These are phyloP conservation scores for Edhazardia aedis DNA, from an alignment of 371 early-diverging fungal genomes.

Conservation along the genomic window DNA sequence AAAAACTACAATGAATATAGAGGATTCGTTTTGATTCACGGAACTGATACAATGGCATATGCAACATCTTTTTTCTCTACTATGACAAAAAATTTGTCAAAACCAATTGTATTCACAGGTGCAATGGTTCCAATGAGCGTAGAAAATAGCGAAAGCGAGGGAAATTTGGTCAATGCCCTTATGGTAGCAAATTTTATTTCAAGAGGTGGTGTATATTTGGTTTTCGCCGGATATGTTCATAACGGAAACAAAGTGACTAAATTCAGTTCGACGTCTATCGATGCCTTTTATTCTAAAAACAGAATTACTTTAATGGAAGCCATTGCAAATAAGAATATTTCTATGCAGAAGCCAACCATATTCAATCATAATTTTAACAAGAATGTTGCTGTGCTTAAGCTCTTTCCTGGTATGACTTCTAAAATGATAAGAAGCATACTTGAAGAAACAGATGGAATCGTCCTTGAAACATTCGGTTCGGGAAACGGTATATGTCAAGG, in stretches of 20 bases:
- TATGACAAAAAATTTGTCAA: not conserved
- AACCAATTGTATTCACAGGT: not conserved
- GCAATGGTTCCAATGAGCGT: not conserved
- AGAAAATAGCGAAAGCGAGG: not conserved
- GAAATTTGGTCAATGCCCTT: not conserved
- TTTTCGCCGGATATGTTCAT: not conserved
- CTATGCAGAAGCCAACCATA: not conserved
- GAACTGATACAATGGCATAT: not conserved
- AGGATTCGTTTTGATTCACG: not conserved
- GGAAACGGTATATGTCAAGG: not conserved
- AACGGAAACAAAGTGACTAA: not conserved
- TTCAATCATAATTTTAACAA: not conserved
- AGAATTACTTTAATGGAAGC: not conserved
- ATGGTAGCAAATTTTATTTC: not conserved
- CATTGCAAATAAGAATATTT: not conserved
- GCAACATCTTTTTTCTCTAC: not conserved
- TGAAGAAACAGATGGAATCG: not conserved
- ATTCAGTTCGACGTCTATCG: not conserved
- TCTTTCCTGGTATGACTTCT: not conserved
- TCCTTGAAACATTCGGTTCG: not conserved
- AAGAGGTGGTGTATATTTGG: not conserved
- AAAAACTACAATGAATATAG: not conserved
- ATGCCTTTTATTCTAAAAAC: not conserved
- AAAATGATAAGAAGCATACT: not conserved
- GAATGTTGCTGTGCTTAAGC: not conserved